Evolutionary conservation across 1,139 yeast genomes (phyloP).

Genomic region (Neolecta irregularis): DNA sequence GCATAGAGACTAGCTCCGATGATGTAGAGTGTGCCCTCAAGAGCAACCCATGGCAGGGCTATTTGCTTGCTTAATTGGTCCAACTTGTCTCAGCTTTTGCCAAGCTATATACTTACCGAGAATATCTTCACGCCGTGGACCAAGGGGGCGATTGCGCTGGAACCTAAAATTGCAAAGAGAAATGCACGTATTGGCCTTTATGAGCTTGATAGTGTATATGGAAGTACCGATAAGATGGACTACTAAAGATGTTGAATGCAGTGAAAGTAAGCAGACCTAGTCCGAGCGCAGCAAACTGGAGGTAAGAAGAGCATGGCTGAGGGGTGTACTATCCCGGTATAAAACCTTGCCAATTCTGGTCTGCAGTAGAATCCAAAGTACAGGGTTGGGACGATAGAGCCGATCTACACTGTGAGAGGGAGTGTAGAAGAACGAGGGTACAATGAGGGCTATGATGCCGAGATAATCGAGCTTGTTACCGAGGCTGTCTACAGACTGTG

Average conservation of each 20-base stretch:
- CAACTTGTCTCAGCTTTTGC: too few species aligned
- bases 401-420: too few species aligned
- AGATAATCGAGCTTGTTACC: slow-evolving; percentile 79
- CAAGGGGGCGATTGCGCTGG: slow-evolving; percentile 63
- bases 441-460: slow-evolving; percentile 66
- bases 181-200: slow-evolving; percentile 68
- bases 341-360: slow-evolving; percentile 29
- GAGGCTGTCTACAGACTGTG: slow-evolving; percentile 39
- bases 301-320: too few species aligned
- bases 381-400: slow-evolving; percentile 58
- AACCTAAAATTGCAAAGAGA: slow-evolving; percentile 68
- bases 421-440: too few species aligned
- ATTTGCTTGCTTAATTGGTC: slow-evolving; percentile 35
- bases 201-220: too few species aligned
- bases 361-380: slow-evolving; percentile 50
- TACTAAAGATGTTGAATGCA: slow-evolving; percentile 47
- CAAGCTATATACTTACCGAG: too few species aligned
- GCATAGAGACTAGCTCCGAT: slow-evolving; percentile 72
- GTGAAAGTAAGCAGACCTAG: slow-evolving; percentile 48
- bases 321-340: slow-evolving; percentile 35
- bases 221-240: too few species aligned
- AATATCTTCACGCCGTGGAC: slow-evolving; percentile 31
- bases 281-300: slow-evolving; percentile 45
- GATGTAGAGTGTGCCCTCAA: slow-evolving; percentile 62
- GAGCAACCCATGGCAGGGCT: slow-evolving; percentile 43